These are phyloP conservation scores for Pseudogymnoascus pannorum DNA, from an alignment of 2,329 filamentous ascomycete species.

Conservation along the genomic window DNA sequence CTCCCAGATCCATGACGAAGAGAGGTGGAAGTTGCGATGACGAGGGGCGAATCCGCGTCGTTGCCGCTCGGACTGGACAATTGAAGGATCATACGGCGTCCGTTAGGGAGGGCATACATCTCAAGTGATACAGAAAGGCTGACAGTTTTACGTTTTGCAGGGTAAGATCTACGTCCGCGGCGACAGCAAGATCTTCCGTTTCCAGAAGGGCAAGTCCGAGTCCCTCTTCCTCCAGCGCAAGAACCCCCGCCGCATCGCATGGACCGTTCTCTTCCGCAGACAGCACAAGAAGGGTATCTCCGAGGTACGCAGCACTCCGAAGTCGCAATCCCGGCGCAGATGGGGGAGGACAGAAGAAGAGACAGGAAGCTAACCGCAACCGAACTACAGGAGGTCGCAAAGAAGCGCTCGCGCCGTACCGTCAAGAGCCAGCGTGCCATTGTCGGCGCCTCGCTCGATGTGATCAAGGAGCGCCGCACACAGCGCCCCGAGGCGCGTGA, in stretches of 20 bases:
- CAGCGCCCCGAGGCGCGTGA: conserved; percentile 92
- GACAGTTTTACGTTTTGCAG: conserved; percentile 41
- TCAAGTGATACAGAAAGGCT: conserved; percentile 19
- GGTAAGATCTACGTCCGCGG: conserved; percentile 99
- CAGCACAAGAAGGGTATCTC: conserved; percentile 99
- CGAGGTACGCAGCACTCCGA: conserved; percentile 65
- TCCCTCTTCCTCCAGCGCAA: conserved; percentile 99
- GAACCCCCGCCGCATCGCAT: conserved; percentile 99
- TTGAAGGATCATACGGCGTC: not conserved
- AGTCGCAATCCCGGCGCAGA: conserved; percentile 7
- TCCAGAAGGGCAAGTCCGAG: conserved; percentile 99
- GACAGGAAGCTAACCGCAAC: conserved; percentile 1
- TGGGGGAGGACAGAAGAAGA: not conserved
- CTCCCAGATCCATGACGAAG: conserved; percentile 11
- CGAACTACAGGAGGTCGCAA: conserved; percentile 82
- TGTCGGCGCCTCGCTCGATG: conserved; percentile 97
- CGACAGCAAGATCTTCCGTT: conserved; percentile 99
- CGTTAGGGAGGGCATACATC: conserved; percentile 2
- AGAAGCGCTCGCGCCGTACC: conserved; percentile 97
- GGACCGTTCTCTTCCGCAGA: conserved; percentile 96
- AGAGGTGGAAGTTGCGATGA: conserved; percentile 6
- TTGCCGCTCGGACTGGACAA: conserved; percentile 1
- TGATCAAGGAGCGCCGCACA: conserved; percentile 97
- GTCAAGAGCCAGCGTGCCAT: conserved; percentile 99
- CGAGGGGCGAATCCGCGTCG: conserved; percentile 9